Percentiles rank a stretch among this genome's conserved stretches.
phyloP scores from a whole-genome alignment of 2,329 filamentous ascomycete genomes.

The Xylariaceae sp. region DNA sequence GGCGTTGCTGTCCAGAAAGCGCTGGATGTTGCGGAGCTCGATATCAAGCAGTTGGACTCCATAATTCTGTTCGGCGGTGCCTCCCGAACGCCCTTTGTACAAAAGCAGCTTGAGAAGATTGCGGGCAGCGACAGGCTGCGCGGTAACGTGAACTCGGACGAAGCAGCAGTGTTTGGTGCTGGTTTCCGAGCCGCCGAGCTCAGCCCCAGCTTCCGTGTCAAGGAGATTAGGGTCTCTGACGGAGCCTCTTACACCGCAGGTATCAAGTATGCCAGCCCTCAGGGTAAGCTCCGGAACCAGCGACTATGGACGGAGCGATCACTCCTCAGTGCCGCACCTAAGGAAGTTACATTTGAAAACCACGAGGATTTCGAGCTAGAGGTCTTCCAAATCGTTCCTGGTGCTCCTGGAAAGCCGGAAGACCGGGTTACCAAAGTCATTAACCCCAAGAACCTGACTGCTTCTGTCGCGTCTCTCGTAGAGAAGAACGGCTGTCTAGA shows the following conservation, averaged over 20 bases:
- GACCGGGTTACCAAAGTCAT: conserved; percentile 64
- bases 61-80: conserved; percentile 91
- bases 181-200: conserved; percentile 90
- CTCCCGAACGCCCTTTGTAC: conserved; percentile 88
- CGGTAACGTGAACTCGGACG: conserved; percentile 93
- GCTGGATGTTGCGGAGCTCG: conserved; percentile 67
- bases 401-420: conserved; percentile 33
- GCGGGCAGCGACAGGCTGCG: conserved; percentile 76
- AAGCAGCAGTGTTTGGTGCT: conserved; percentile 92
- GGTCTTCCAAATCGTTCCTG: conserved; percentile 70
- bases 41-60: conserved; percentile 74
- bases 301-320: conserved; percentile 79
- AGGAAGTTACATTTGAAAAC: conserved; percentile 81
- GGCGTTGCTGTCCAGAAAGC: conserved; percentile 67
- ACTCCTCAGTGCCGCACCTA: conserved; percentile 67
- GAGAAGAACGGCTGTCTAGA: conserved; percentile 74
- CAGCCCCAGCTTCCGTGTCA: conserved; percentile 94
- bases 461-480: conserved; percentile 71
- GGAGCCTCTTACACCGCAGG: conserved; percentile 68
- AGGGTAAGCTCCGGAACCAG: conserved; percentile 70
- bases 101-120: conserved; percentile 76
- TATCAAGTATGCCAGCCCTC: conserved; percentile 67
- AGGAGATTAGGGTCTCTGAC: conserved; percentile 87
- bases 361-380: conserved; percentile 74
- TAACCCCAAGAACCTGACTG: conserved; percentile 80